Percentiles rank a stretch among this genome's conserved stretches.
phyloP scores from a whole-genome alignment of 495 filamentous ascomycete genomes.

The Aspergillus conjunctus region DNA sequence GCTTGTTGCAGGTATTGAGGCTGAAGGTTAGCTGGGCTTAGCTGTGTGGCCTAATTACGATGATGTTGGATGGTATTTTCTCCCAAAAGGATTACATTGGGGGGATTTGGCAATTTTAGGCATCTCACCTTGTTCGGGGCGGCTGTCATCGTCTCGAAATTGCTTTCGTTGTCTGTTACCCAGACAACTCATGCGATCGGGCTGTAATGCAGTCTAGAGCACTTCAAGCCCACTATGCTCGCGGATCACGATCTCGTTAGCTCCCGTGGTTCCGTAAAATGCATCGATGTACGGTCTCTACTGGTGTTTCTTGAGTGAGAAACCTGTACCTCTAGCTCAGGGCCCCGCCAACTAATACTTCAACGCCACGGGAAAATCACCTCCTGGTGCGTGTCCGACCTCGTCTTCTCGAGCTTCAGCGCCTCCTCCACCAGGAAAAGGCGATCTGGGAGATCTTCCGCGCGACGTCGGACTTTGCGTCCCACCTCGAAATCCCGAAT shows the following conservation, averaged over 20 bases:
- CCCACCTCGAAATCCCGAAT: neutral
- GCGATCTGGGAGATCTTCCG: neutral
- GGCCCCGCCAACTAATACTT: neutral
- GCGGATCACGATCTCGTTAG: too few species aligned
- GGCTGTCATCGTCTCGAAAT: slow-evolving; percentile 50
- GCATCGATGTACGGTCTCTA: too few species aligned
- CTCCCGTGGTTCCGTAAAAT: too few species aligned
- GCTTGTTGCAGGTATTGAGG: slow-evolving; percentile 55
- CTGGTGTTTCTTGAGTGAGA: neutral
- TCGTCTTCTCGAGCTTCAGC: neutral
- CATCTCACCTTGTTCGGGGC: slow-evolving; percentile 58
- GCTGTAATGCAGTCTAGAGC: too few species aligned
- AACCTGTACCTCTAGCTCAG: neutral
- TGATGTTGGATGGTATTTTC: slow-evolving; percentile 51
- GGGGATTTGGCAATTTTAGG: slow-evolving; percentile 13
- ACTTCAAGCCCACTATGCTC: too few species aligned
- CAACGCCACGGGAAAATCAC: neutral
- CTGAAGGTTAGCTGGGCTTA: slow-evolving; percentile 52
- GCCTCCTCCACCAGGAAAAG: neutral
- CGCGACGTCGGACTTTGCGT: neutral
- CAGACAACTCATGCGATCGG: slow-evolving; percentile 55
- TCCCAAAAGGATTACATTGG: neutral
- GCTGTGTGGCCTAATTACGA: slow-evolving; percentile 57
- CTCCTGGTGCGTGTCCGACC: neutral
- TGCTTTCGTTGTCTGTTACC: slow-evolving; percentile 37